phyloP scores from a whole-genome alignment of 352 stramenopile species.

The Globisporangium viniferum region DNA sequence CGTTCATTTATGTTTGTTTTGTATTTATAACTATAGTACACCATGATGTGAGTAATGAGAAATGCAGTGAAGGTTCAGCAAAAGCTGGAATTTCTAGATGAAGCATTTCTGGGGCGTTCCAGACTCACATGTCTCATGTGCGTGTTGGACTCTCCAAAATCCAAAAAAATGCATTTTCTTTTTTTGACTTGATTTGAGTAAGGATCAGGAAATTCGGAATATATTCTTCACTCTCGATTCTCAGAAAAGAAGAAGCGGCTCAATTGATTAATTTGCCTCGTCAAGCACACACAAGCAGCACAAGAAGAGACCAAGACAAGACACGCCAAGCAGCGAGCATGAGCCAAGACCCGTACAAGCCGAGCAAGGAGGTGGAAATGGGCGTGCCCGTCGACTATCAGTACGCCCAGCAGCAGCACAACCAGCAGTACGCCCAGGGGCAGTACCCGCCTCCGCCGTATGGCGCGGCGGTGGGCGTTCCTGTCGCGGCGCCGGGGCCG shows the following conservation, averaged over 20 bases:
- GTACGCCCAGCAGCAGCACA: slow-evolving; percentile 9
- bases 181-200: no score
- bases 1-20: no score
- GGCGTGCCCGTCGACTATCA: slow-evolving; percentile 15
- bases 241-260: neutral
- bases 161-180: no score
- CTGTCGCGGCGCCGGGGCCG: neutral
- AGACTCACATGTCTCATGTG: neutral
- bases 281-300: neutral
- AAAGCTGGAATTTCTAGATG: no score
- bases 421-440: slow-evolving; percentile 1
- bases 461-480: neutral
- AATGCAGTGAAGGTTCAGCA: no score
- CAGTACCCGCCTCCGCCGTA: slow-evolving; percentile 9
- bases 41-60: no score
- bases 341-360: slow-evolving; percentile 20
- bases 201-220: no score
- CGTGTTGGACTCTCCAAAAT: neutral
- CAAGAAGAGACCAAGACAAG: neutral
- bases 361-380: slow-evolving; percentile 17
- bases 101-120: no score
- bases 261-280: neutral
- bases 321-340: neutral
- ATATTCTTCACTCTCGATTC: neutral
- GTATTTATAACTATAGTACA: no score